Base-by-base conservation (phyloP, 2,329 filamentous ascomycete genomes). In the Rugonectria rugulosa region DNA sequence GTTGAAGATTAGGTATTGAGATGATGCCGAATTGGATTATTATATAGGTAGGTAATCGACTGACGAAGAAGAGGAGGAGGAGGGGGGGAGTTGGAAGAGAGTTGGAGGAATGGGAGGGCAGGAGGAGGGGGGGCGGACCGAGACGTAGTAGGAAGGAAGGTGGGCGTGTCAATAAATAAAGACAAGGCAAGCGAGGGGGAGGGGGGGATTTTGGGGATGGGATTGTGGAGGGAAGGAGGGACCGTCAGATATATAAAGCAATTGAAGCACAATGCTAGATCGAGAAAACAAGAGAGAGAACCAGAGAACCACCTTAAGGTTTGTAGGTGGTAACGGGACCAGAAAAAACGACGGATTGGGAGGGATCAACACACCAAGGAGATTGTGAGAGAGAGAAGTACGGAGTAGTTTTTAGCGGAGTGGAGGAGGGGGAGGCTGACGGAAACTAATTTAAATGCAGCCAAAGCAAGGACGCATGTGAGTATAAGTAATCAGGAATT, bases 401-500 rank as follows among this genome's bases (percentile, higher is more conserved):
- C n/a, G n/a, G n/a, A n/a, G n/a, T n/a, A n/a, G n/a, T n/a, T n/a
- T n/a, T n/a, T n/a, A 29, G 31, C 19, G 37, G 45, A 47, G 47
- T 44, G 32, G 54, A 61, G 53, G 53, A 47, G 61, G 44, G 53
- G 51, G 38, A 29, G 32, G 53, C 50, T 50, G 42, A 56, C 53
- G 32, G 45, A n/a, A 46, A 64, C 56, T 67, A 67, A 66, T 61
- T 60, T 65, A 65, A 57, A 34, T 57, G 58, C n/a, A n/a, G n/a
- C n/a, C n/a, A n/a, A n/a, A n/a, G n/a, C n/a, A n/a, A n/a, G n/a
- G n/a, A n/a, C n/a, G n/a, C n/a, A n/a, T n/a, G n/a, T n/a, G n/a
- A n/a, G n/a, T n/a, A 40, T 38, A 45, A 19, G 32, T 32, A 38
- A 27, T 40, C 47, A 49, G 52, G 42, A 32, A 44, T 24, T 43